Evolutionary conservation across 305 asterid species (phyloP), one percentile per base, ranked within the genome.

Genomic region (Fraxinus floribunda): DNA sequence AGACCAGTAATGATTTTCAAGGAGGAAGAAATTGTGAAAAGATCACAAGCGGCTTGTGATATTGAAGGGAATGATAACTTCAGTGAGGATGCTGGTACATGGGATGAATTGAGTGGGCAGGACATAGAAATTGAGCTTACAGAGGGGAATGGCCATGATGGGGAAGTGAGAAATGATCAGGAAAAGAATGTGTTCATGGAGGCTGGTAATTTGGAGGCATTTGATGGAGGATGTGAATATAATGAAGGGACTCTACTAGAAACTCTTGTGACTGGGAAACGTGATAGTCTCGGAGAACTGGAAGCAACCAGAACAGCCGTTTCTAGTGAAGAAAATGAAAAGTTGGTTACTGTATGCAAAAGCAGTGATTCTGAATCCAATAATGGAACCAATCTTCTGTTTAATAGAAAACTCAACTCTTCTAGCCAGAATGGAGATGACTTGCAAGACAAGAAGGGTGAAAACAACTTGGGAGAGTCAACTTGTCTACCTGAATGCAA

Each of bases 361-460:
- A 55, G 80, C 79, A 68, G 62, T 83, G 86, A 66, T 32, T 77
- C 79, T 77, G 90, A 85, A 76, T 26, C 86, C 22, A 88, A 83
- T 85, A 75, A 34, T 77, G 84, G 83, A 71, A 76, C 55, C 15
- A 86, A 89, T 80, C 72, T 82, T 72, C 80, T 26, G 64, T 84
- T 83, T 78, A 78, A 89, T 80, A 88, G 85, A 86, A 84, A 87
- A 38, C 78, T 78, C 80, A 80, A 73, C 79, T 86, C 86, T 46
- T 79, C 80, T 75, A 76, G 82, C 79, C 84, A 82, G 86, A 84
- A 78, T 74, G 82, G 79, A 76, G 88, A 84, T 80, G 89, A 83
- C 81, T 80, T 83, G 68, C 87, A 78, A 70, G 89, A 81, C 76
- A 82, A 62, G 83, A 78, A 78, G 34, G 66, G 66, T 39, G 73